phyloP scores from a whole-genome alignment of 2,329 filamentous ascomycete genomes.

The Xylariaceae sp. region DNA sequence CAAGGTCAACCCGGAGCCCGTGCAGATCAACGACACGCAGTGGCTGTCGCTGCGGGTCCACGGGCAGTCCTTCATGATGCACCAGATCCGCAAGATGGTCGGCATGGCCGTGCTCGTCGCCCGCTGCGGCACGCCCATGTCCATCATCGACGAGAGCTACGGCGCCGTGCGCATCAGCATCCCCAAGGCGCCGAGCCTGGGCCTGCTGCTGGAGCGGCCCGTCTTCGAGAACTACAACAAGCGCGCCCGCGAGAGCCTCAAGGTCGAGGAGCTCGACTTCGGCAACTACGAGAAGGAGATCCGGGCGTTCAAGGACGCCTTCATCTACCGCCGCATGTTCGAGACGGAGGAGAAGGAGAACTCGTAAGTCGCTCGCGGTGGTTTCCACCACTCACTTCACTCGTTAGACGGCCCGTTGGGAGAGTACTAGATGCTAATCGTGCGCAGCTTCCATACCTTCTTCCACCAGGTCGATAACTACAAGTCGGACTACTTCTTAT shows the following conservation, averaged over 20 bases:
- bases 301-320: constrained; percentile 83
- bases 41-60: constrained; percentile 97
- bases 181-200: constrained; percentile 89
- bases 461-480: constrained; percentile 81
- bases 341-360: constrained; percentile 85
- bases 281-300: constrained; percentile 76
- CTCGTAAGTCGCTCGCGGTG: constrained; percentile 60
- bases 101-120: constrained; percentile 85
- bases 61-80: constrained; percentile 99
- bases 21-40: constrained; percentile 88
- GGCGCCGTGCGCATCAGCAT: constrained; percentile 75
- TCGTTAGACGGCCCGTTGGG: no score
- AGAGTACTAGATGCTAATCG: constrained; percentile 18
- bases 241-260: constrained; percentile 65
- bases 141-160: constrained; percentile 76
- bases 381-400: constrained; percentile 33
- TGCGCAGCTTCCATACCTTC: constrained; percentile 69
- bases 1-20: constrained; percentile 71
- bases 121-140: constrained; percentile 76
- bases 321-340: constrained; percentile 93
- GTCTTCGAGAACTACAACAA: constrained; percentile 90
- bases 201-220: constrained; percentile 84
- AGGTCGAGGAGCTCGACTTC: constrained; percentile 75
- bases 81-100: constrained; percentile 99
- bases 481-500: constrained; percentile 71